Evolutionary conservation across 2,329 filamentous ascomycete species (phyloP).

Genomic region (Chaetomiaceae sp.): DNA sequence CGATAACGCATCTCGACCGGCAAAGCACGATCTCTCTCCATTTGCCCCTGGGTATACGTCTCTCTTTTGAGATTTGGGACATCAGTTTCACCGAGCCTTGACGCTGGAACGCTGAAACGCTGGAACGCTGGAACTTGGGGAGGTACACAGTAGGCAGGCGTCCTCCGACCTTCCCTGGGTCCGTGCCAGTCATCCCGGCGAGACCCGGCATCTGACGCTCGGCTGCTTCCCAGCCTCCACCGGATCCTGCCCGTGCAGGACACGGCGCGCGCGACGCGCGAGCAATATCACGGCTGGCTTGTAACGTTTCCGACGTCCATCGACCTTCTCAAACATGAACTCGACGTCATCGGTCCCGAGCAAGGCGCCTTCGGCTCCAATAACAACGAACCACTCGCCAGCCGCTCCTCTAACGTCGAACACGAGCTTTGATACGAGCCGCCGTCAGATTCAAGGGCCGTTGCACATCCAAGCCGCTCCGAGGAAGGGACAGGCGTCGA

Average conservation of each 20-base stretch:
- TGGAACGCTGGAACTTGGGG: no score
- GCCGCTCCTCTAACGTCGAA: slow-evolving; percentile 37
- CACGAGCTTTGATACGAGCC: slow-evolving; percentile 44
- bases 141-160: no score
- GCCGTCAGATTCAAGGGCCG: slow-evolving; percentile 38
- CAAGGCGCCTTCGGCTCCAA: slow-evolving; percentile 44
- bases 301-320: not conserved
- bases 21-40: not conserved
- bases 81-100: not conserved
- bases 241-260: not conserved
- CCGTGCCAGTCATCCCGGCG: slow-evolving; percentile 1
- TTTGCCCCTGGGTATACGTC: not conserved
- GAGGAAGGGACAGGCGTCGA: slow-evolving; percentile 68
- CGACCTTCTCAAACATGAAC: slow-evolving; percentile 25
- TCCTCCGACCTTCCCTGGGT: no score
- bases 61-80: not conserved
- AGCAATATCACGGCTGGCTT: no score
- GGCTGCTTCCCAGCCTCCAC: not conserved
- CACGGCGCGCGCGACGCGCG: not conserved
- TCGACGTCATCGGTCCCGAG: slow-evolving; percentile 36
- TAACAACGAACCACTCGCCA: slow-evolving; percentile 36
- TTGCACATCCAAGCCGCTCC: slow-evolving; percentile 40
- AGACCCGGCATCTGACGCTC: not conserved
- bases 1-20: not conserved
- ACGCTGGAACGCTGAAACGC: not conserved